A percentile compares a stretch with the other conserved stretches of the same genome.
phyloP scores from a whole-genome alignment of 208 protist species.

The Acanthamoeba triangularis region DNA sequence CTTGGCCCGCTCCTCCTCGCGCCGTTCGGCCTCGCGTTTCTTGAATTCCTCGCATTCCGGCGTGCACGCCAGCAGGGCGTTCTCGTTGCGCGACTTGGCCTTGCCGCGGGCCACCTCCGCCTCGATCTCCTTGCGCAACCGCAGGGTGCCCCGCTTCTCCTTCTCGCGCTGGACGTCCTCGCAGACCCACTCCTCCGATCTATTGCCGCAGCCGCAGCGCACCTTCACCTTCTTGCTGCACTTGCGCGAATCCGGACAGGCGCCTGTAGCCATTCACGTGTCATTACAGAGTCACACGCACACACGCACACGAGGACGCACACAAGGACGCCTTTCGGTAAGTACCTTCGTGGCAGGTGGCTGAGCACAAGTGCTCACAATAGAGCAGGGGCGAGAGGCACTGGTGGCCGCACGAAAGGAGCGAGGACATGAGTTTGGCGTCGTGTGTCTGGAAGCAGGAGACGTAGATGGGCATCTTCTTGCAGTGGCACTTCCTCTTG shows the following conservation, averaged over 20 bases:
- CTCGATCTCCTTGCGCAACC: background rate
- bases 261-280: too few relatives aligned
- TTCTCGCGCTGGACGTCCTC: conserved; percentile 32
- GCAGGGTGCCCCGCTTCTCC: conserved; percentile 14
- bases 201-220: background rate
- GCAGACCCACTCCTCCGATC: conserved; percentile 48
- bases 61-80: conserved; percentile 2
- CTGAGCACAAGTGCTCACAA: conserved; percentile 33
- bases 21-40: conserved; percentile 15
- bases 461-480: conserved; percentile 38
- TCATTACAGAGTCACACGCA: too few relatives aligned
- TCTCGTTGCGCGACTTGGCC: conserved; percentile 18
- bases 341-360: conserved; percentile 23
- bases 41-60: background rate
- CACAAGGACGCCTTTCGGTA: too few relatives aligned
- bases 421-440: background rate
- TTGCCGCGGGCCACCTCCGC: background rate
- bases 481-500: conserved; percentile 41
- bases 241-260: conserved; percentile 1
- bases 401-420: conserved; percentile 21
- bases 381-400: conserved; percentile 15
- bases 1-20: background rate
- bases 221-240: conserved; percentile 47
- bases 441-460: conserved; percentile 40
- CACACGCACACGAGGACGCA: too few relatives aligned